A percentile compares a stretch with the other conserved stretches of the same genome.
These are phyloP conservation scores for Ophiostoma australiae DNA, from an alignment of 2,329 filamentous ascomycete genomes.

Conservation along the genomic window DNA sequence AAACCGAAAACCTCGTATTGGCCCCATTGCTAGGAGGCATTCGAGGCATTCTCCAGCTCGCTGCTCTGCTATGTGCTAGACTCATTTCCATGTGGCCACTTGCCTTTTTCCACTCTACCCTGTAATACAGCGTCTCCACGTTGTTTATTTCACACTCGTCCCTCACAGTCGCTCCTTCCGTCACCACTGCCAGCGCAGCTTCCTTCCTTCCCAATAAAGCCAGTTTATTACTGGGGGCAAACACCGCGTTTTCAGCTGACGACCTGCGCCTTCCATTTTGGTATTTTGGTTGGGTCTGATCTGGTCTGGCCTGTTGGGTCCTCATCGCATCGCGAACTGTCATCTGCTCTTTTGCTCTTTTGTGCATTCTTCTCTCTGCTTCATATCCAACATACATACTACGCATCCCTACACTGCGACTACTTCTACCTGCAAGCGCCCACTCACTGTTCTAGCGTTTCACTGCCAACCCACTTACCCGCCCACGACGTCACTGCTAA, in stretches of 20 bases:
- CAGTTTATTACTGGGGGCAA: constrained; percentile 15
- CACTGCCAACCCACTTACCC: constrained; percentile 8
- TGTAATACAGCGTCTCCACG: constrained; percentile 11
- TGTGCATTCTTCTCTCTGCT: neutral
- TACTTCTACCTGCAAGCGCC: constrained; percentile 10
- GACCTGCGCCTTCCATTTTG: neutral
- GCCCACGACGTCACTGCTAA: constrained; percentile 8
- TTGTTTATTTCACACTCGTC: neutral
- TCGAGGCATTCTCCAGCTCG: neutral
- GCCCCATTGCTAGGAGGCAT: neutral
- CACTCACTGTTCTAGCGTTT: neutral
- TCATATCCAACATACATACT: neutral
- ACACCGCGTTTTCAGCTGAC: constrained; percentile 21
- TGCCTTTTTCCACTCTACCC: constrained; percentile 3
- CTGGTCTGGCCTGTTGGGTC: constrained; percentile 5
- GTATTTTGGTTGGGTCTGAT: neutral
- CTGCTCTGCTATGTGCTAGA: neutral
- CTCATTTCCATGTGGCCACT: neutral
- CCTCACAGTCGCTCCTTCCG: neutral
- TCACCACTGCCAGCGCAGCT: neutral
- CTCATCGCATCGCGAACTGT: constrained; percentile 14
- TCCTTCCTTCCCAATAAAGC: neutral
- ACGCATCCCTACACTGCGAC: neutral
- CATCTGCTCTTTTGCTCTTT: neutral
- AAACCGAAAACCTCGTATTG: neutral